Evolutionary conservation across 306 rosid species (phyloP), one percentile per base, ranked within the genome.

Genomic region (Oemleria cerasiformis): DNA sequence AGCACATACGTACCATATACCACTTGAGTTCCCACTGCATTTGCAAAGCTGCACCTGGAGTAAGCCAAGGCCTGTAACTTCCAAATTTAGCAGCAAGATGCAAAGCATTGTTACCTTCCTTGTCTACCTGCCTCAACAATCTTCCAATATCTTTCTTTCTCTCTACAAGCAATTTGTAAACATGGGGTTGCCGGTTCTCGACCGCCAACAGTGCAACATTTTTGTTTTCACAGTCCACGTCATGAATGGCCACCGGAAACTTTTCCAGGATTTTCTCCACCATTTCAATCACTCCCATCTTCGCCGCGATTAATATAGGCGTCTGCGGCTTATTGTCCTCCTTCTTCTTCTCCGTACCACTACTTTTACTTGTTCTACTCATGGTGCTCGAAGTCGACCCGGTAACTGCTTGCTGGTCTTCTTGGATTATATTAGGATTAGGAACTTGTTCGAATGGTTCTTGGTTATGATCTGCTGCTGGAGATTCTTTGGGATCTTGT

Each of bases 11-110:
- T 70, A 88, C 95, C 82, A 72, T 44, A 61, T 76, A 84, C 95
- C 95, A 86, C 71, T 82, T 88, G 61, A 82, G 66, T 83, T 88
- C 93, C 87, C 90, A 84, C 51, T 88, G 85, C 89, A 88, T 84
- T 78, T 86, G 91, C 59, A 88, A 59, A 0, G 89, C 91, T 2
- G 81, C 86, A 0, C 90, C 92, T 0, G 92, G 80, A 66, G 83
- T 76, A 47, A 70, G 87, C 90, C 92, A 87, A 10, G 96, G 90
- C 48, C 64, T 74, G 57, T 78, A 42, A 9, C 17, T 53, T 67
- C 84, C 73, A 17, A 49, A 78, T 55, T 68, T 87, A 53, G 92
- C 92, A 2, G 90, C 90, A 16, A 87, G 84, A 63, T 89, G 96
- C 51, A 87, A 23, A 8, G 88, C 92, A 45, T 85, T 87, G 59